These are phyloP conservation scores for Boechera retrofracta DNA, from an alignment of 345 rosid species.

Conservation along the genomic window DNA sequence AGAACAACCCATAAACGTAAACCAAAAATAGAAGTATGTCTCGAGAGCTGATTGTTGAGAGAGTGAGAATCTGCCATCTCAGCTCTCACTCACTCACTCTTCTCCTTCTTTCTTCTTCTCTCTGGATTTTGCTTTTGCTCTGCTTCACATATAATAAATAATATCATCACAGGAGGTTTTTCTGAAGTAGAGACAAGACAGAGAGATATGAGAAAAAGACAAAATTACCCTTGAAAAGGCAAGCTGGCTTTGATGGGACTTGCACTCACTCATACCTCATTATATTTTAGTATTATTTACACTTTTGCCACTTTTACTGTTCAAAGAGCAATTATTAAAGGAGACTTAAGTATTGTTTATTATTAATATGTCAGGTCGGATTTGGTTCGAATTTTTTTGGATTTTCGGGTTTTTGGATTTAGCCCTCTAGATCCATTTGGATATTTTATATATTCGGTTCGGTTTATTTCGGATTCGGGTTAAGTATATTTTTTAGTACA, in stretches of 20 bases:
- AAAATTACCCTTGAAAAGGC: conserved; percentile 25
- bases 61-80: conserved; percentile 71
- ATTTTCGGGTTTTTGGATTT: no score
- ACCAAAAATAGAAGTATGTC: conserved; percentile 67
- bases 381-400: no score
- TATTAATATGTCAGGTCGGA: no score
- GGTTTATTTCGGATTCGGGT: no score
- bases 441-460: no score
- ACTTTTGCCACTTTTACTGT: conserved; percentile 20
- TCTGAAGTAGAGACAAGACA: conserved; percentile 25
- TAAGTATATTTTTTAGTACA: no score
- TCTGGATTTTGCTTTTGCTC: conserved; percentile 22
- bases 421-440: no score
- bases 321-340: conserved; percentile 26
- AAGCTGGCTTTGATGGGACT: conserved; percentile 49
- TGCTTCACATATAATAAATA: conserved; percentile 42
- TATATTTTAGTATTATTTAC: conserved; percentile 11
- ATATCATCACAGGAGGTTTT: conserved; percentile 33
- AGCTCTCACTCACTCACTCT: conserved; percentile 29
- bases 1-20: conserved; percentile 81
- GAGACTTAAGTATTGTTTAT: background rate
- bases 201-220: background rate
- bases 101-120: background rate
- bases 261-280: conserved; percentile 14
- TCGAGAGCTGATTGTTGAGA: conserved; percentile 71